Base-by-base conservation (phyloP, 331 rosid genomes). In the Rosa hybrid region DNA sequence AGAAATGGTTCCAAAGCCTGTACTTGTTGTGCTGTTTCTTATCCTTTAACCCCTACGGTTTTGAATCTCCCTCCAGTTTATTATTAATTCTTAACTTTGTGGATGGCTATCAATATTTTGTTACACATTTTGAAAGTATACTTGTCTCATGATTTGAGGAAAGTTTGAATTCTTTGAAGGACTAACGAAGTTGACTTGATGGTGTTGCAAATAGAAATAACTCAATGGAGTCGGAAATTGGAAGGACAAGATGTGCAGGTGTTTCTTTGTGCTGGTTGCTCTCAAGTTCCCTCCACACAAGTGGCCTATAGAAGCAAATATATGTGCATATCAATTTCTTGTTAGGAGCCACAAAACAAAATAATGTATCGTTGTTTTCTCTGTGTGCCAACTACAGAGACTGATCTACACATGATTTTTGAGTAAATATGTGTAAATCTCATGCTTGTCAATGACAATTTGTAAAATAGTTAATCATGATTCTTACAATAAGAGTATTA, bases 1-100 rank as follows among this genome's bases (percentile, higher is more conserved):
- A 83, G 92, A 92, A 84, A 91, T 93, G 97, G 99, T 96, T 84
- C 99, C 99, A 4, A 87, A 90, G 83, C 98, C 99, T 57, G 99
- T 96, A 77, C 90, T 93, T 51, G 98, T 95, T 16, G 97, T 96
- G 78, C 87, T 96, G 80, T 93, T 96, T 78, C 99, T 93, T 96
- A 93, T 86, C 99, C 99, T 50, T 11, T 90, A 78, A 93, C 97
- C 12, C 5, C 86, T 39, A 73, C 89, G 97, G 99, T 96, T 34
- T 80, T 42, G 45, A 42, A 63, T 48, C 56, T 75, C 81, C 42
- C 54, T 45, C 20, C 18, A 41, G n/a, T 13, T 9, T 71, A 2
- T 45, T 8, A 6, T 8, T 48, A 56, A 42, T 10, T 39, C 20
- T 34, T 2, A 53, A 68, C 6, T 21, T 7, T 80, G 14, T 68